A percentile compares a stretch with the other conserved stretches of the same genome.
Evolutionary conservation across 2,329 filamentous ascomycete species (phyloP).

Genomic region (Cryphonectria parasitica): DNA sequence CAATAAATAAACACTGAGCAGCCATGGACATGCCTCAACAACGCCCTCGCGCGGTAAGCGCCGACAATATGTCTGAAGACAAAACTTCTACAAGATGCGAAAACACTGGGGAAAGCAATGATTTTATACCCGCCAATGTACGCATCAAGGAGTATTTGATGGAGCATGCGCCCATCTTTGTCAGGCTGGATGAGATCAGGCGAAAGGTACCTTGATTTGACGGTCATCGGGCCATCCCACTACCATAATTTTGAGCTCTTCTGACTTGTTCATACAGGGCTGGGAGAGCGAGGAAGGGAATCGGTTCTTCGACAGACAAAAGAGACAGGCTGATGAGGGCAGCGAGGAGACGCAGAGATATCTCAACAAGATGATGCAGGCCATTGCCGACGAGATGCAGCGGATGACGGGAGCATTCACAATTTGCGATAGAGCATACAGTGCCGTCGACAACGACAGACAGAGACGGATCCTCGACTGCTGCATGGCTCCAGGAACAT

Average conservation of each 20-base stretch:
- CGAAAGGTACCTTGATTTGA: constrained; percentile 6
- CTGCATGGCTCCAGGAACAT: constrained; percentile 14
- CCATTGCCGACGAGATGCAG: constrained; percentile 14
- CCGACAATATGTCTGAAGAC: not conserved
- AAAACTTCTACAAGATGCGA: not conserved
- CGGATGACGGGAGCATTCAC: not conserved
- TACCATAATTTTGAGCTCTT: not conserved
- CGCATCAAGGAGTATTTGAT: constrained; percentile 19
- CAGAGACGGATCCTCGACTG: constrained; percentile 11
- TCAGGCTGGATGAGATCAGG: constrained; percentile 15
- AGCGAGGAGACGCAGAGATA: not conserved
- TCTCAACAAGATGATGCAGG: constrained; percentile 3
- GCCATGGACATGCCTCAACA: not conserved
- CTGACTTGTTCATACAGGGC: not conserved
- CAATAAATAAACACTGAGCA: not conserved
- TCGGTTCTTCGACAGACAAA: not conserved
- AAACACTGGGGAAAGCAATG: not conserved
- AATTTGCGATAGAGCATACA: not conserved
- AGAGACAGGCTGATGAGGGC: not conserved
- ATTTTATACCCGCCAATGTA: not conserved
- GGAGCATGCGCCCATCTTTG: constrained; percentile 18
- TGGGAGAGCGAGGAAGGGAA: constrained; percentile 7
- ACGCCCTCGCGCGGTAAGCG: not conserved
- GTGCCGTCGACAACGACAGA: not conserved
- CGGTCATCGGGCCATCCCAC: not conserved